These are phyloP conservation scores for Elsinoe necatrix DNA, from an alignment of 2,329 filamentous ascomycete genomes.

Conservation along the genomic window DNA sequence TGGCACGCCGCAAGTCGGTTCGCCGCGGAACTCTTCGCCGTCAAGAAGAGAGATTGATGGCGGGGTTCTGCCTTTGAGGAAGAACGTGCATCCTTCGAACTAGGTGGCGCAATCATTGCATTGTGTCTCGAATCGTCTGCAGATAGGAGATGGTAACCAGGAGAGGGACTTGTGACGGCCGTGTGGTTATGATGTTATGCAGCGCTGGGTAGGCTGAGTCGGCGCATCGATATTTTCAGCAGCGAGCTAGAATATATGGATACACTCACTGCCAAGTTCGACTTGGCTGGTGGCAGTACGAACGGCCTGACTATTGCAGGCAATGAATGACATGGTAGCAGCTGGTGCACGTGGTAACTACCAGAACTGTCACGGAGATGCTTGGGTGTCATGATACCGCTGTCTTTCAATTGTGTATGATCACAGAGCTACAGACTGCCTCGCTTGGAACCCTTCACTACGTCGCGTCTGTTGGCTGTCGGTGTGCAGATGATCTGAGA, in stretches of 20 bases:
- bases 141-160: not conserved
- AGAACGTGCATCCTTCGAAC: slow-evolving; percentile 14
- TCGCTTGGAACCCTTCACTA: too few relatives aligned
- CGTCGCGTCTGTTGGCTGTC: too few relatives aligned
- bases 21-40: slow-evolving; percentile 6
- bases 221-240: not conserved
- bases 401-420: too few relatives aligned
- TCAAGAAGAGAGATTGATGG: slow-evolving; percentile 5
- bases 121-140: not conserved
- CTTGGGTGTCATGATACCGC: too few relatives aligned
- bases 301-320: too few relatives aligned
- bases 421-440: too few relatives aligned
- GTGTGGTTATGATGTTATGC: not conserved
- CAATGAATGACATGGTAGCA: too few relatives aligned
- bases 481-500: too few relatives aligned
- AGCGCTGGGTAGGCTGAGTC: not conserved
- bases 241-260: not conserved
- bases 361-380: too few relatives aligned
- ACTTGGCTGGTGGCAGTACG: too few relatives aligned
- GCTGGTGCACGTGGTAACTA: too few relatives aligned
- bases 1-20: slow-evolving; percentile 6
- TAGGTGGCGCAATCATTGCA: not conserved
- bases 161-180: not conserved
- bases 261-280: not conserved
- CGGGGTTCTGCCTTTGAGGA: slow-evolving; percentile 12